Evolutionary conservation across 768 basidiomycete genomes (phyloP), one percentile per base, ranked within the genome.

Genomic region (Daedaleopsis nitida): DNA sequence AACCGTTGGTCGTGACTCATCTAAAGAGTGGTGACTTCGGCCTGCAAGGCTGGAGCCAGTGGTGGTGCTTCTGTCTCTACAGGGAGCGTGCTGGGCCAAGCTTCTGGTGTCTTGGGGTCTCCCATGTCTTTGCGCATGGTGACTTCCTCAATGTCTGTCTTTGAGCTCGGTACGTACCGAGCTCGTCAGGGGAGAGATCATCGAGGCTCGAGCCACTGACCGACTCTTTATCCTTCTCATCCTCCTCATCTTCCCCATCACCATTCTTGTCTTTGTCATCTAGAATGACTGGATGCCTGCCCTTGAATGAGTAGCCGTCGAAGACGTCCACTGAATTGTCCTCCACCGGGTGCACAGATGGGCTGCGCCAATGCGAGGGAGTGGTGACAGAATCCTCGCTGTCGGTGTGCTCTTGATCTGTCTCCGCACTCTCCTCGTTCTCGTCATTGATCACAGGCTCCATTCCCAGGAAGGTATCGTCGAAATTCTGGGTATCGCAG

Each of bases 401-500:
- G 68, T 92, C 90, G 1, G 83, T 89, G 13, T 83, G 84, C 62
- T 88, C 87, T 66, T 84, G 84, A 70, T 89, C 89, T 24, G 87
- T 89, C 69, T 89, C 87, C 57, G 78, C 80, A 64, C 82, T 80
- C 51, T 83, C 79, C 63, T 80, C 80, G 38, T 83, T 80, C 47
- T 87, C 88, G 67, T 91, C 89, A 65, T 95, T 91, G 63, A 98
- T 86, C 51, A 92, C 88, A 21, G 95, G 93, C 65, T 91, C 89
- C 92, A 98, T 96, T 71, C 92, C 92, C 60, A 98, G 83, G 86
- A 97, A 98, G 43, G 92, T 88, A 64, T 96, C 92, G 74, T 98
- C 96, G 74, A 98, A 99, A 76, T 98, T 98, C 74, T 93, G 92
- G 66, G 93, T 96, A 83, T 99, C 97, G 68, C 88, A 87, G 62